Base-by-base conservation (phyloP, 2,329 filamentous ascomycete species). In the Onygenales sp. region DNA sequence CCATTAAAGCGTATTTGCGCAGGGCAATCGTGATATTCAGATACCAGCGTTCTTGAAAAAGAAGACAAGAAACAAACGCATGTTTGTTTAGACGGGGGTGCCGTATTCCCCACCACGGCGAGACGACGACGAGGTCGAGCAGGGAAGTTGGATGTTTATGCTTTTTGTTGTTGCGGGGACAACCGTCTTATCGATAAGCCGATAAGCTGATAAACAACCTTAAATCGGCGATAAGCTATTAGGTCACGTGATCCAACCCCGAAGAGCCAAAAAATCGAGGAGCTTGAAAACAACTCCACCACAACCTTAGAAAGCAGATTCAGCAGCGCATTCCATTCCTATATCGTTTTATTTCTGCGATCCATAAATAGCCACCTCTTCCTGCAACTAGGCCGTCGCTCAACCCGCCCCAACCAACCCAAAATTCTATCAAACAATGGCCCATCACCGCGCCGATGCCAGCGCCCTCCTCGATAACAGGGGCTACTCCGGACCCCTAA, bases 391-490 rank as follows among this genome's bases (percentile, higher is more conserved):
- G 13, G 13, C n/a, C 31, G 5, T 21, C 41, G 7, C 17, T 17
- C 13, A 35, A 8, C 3, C 4, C 31, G 10, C 7, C 13, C 17
- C 31, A 1, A 21, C 27, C 9, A n/a, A 8, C 17, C 38, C 21
- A 51, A 14, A 21, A 11, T 14, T 14, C 10, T 0, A 41, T 0
- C 38, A 41, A 41, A 17, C 36, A 61, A 80, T 76, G 72, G 65
- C 74, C 49, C 64, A 72, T 65, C 82, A 90, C 70, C 84, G 85
- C 68, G 90, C 90, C 66, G 90, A 95, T 69, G 89, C 88, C 31
- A 78, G 74, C 62, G 72, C 74, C 14, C 75, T 95, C 69, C 86
- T 97, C 67, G 92, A 97, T 74, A 89, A 95, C 73, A 87, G 92
- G 62, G 92, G 92, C 67, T 87, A 88, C 66, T 78, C 75, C 10